Conservation (phyloP, 2,329 filamentous ascomycete species). For the Trichoderma koningii region DNA sequence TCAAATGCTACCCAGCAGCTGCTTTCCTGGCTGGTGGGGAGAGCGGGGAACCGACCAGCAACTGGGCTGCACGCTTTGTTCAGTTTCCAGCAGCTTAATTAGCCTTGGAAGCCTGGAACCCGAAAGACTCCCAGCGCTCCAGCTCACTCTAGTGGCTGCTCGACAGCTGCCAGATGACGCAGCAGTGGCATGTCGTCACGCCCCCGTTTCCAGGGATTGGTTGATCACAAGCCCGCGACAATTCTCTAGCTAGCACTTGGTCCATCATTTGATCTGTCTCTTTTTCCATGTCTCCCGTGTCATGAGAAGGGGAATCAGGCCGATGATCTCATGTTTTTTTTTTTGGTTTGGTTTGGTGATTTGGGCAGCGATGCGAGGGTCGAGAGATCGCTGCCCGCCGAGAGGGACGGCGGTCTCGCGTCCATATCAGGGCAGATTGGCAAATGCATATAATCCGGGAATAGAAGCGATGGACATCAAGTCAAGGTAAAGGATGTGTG, state of each 20-base stretch:
- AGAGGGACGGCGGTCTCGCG: too few relatives aligned
- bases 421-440: too few relatives aligned
- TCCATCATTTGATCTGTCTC: not conserved
- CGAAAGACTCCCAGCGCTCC: too few relatives aligned
- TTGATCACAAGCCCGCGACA: constrained; percentile 20
- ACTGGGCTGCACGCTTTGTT: too few relatives aligned
- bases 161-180: constrained; percentile 24
- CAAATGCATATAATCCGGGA: not conserved
- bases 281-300: not conserved
- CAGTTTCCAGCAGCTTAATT: not conserved
- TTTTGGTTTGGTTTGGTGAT: not conserved
- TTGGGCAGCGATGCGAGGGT: not conserved
- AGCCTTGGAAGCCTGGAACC: not conserved
- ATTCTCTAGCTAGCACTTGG: constrained; percentile 14
- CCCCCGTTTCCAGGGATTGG: constrained; percentile 1
- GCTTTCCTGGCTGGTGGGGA: not conserved
- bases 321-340: constrained; percentile 15
- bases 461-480: not conserved
- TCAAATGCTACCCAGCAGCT: not conserved
- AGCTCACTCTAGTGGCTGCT: not conserved
- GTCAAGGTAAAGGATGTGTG: too few relatives aligned
- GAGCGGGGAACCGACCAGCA: constrained; percentile 11
- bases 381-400: too few relatives aligned
- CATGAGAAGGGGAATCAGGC: not conserved
- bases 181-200: constrained; percentile 24